Evolutionary conservation across 768 basidiomycete species (phyloP).

Genomic region (Crassisporium funariophilum): DNA sequence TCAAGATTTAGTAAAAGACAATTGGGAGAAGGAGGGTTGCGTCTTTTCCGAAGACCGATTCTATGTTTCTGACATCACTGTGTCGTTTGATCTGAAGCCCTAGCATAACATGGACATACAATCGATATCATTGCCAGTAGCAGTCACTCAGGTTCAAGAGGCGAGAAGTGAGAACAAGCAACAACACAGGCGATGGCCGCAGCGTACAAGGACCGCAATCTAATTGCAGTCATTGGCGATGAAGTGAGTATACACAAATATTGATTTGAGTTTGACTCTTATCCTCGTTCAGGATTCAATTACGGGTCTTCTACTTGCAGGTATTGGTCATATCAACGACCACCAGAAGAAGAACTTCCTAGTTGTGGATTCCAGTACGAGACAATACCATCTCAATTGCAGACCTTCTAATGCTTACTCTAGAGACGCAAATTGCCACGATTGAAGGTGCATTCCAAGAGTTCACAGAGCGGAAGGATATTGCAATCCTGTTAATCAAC

Average conservation of each 20-base stretch:
- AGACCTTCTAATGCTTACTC: background rate
- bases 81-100: no score
- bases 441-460: slow-evolving; percentile 95
- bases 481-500: slow-evolving; percentile 96
- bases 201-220: slow-evolving; percentile 77
- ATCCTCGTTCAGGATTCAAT: slow-evolving; percentile 99
- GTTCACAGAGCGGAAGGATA: slow-evolving; percentile 91
- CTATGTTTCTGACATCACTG: no score
- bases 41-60: no score
- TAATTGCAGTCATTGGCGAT: slow-evolving; percentile 96
- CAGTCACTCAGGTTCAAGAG: no score
- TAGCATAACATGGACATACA: slow-evolving; percentile 5
- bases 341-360: slow-evolving; percentile 98
- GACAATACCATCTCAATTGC: background rate
- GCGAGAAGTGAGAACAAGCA: no score
- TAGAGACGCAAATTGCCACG: slow-evolving; percentile 88
- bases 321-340: slow-evolving; percentile 88
- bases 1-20: background rate
- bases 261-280: no score
- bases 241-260: no score
- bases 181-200: slow-evolving; percentile 55
- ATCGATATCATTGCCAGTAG: no score
- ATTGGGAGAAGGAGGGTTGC: no score
- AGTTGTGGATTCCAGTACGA: slow-evolving; percentile 89
- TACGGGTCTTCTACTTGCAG: slow-evolving; percentile 93